phyloP scores from a whole-genome alignment of 2,329 filamentous ascomycete species.

The Bertia moriformis region DNA sequence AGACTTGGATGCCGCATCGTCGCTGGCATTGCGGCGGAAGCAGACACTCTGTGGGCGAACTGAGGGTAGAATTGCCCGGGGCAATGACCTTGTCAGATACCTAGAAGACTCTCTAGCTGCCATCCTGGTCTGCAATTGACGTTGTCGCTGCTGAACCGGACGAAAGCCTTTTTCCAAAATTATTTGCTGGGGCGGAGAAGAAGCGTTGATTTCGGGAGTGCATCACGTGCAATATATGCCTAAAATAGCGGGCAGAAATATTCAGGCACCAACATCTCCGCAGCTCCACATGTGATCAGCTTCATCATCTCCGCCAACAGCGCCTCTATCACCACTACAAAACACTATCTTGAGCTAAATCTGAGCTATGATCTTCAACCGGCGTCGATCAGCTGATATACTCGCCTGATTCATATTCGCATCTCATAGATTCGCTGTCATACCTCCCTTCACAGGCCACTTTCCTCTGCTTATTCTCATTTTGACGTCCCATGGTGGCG shows the following conservation, averaged over 20 bases:
- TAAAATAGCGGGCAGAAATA: no score
- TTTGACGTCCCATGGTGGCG: no score
- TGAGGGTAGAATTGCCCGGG: slow-evolving; percentile 15
- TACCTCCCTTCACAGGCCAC: no score
- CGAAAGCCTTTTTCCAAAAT: neutral
- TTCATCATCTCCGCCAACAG: neutral
- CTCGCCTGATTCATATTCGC: no score
- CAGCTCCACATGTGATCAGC: neutral
- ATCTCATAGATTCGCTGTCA: no score
- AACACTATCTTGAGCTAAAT: no score
- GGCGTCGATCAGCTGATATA: no score
- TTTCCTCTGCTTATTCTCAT: no score
- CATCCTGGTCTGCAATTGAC: slow-evolving; percentile 12
- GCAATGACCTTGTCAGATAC: slow-evolving; percentile 19
- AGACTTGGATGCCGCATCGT: slow-evolving; percentile 17
- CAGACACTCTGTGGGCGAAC: slow-evolving; percentile 13
- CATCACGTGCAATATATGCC: no score
- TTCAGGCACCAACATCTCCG: neutral
- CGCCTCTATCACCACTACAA: no score
- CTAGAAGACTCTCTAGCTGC: slow-evolving; percentile 20
- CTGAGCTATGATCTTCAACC: no score
- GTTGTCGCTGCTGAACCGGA: slow-evolving; percentile 2
- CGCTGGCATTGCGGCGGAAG: slow-evolving; percentile 28
- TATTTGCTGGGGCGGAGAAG: neutral
- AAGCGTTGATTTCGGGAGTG: no score